These are phyloP conservation scores for Fusarium sp. DNA, from an alignment of 2,329 filamentous ascomycete genomes.

Conservation along the genomic window DNA sequence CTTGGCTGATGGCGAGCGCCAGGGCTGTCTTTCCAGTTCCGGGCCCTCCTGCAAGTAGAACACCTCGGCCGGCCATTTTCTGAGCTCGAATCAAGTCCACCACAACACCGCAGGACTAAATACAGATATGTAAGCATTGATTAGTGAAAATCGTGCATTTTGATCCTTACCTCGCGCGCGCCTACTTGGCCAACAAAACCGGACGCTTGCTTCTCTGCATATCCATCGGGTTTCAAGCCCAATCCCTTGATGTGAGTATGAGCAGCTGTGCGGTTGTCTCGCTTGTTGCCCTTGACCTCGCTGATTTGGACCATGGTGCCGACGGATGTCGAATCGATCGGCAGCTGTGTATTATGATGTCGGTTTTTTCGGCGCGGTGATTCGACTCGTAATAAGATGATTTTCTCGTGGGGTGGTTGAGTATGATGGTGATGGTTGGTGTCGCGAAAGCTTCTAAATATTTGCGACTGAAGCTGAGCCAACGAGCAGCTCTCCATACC, in stretches of 20 bases:
- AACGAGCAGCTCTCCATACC: slow-evolving; percentile 41
- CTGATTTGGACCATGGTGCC: slow-evolving; percentile 86
- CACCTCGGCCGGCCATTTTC: slow-evolving; percentile 96
- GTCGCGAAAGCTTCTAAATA: slow-evolving; percentile 49
- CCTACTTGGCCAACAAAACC: slow-evolving; percentile 92
- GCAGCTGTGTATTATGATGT: slow-evolving; percentile 10
- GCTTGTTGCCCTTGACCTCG: slow-evolving; percentile 93
- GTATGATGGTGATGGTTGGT: slow-evolving; percentile 33
- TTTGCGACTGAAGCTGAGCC: slow-evolving; percentile 52
- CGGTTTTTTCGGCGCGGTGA: slow-evolving; percentile 3
- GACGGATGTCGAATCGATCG: slow-evolving; percentile 46
- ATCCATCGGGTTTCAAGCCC: slow-evolving; percentile 86
- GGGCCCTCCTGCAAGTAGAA: slow-evolving; percentile 92
- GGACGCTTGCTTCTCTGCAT: slow-evolving; percentile 80
- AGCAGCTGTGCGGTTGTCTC: slow-evolving; percentile 94
- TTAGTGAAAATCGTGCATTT: neutral
- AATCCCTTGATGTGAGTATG: slow-evolving; percentile 98
- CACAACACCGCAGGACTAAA: slow-evolving; percentile 90
- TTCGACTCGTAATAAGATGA: slow-evolving; percentile 16
- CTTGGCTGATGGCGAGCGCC: slow-evolving; percentile 94
- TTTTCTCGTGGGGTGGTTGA: slow-evolving; percentile 26
- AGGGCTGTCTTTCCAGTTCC: slow-evolving; percentile 98
- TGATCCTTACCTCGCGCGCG: slow-evolving; percentile 82
- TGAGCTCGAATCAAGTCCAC: slow-evolving; percentile 96
- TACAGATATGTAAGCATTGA: slow-evolving; percentile 35